Percentiles rank a stretch among this genome's conserved stretches.
Conservation (phyloP, 2,329 filamentous ascomycete genomes). For the Fusarium sterilihyphosum region DNA sequence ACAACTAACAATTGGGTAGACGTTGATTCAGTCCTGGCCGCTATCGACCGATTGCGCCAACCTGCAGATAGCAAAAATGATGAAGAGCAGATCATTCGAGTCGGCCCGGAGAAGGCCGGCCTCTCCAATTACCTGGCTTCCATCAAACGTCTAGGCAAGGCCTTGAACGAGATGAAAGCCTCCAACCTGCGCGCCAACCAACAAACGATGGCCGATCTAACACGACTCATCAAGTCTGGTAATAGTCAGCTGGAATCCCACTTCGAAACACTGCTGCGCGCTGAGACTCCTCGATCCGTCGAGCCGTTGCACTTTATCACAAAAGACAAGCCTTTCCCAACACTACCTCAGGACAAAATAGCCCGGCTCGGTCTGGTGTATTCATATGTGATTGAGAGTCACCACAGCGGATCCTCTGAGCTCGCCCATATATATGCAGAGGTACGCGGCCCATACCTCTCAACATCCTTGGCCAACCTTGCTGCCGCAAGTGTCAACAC, state of each 20-base stretch:
- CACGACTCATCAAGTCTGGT: conserved; percentile 79
- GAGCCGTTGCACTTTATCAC: conserved; percentile 94
- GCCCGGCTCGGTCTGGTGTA: conserved; percentile 83
- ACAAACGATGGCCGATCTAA: conserved; percentile 83
- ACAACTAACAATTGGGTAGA: conserved; percentile 59
- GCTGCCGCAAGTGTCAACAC: conserved; percentile 87
- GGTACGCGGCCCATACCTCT: conserved; percentile 86
- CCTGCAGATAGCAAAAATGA: conserved; percentile 92
- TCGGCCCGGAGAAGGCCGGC: conserved; percentile 84
- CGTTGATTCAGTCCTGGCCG: conserved; percentile 84
- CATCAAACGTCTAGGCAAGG: conserved; percentile 86
- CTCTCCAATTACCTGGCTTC: conserved; percentile 87
- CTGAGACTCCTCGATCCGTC: conserved; percentile 80
- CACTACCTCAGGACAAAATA: conserved; percentile 78
- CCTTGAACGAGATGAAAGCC: conserved; percentile 83
- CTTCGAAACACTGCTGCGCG: conserved; percentile 79
- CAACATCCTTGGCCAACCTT: conserved; percentile 82
- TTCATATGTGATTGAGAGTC: conserved; percentile 74
- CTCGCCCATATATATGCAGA: conserved; percentile 85
- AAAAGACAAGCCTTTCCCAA: conserved; percentile 86
- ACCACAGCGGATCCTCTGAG: conserved; percentile 64
- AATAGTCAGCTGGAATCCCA: conserved; percentile 85
- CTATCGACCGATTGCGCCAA: conserved; percentile 88
- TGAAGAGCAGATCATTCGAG: conserved; percentile 90
- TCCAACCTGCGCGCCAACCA: conserved; percentile 96